Base-by-base conservation (phyloP, 140 eudicot species). In the Oenanthe javanica region DNA sequence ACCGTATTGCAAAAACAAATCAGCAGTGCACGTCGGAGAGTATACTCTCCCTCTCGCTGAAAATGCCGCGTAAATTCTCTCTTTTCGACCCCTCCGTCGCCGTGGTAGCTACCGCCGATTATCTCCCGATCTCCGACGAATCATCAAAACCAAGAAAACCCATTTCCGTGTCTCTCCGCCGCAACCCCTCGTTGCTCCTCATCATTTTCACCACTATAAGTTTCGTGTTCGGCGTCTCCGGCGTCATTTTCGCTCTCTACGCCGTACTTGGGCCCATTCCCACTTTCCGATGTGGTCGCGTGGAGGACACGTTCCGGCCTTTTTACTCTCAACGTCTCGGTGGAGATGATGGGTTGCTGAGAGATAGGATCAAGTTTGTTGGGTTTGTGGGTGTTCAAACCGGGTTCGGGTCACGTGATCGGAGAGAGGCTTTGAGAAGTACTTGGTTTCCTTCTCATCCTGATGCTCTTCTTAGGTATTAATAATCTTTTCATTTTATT, bases 341-440 rank as follows among this genome's bases (percentile, higher is more conserved):
- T 9, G 83, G 57, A 23, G 83, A 40, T 27, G 70, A 79, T n/a
- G 77, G n/a, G 14, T 27, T 70, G 18, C 36, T n/a, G 36, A 4
- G 16, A 12, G 83, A 84, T 72, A 80, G 85, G 69, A 85, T 82
- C 1, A 85, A 85, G 67, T 46, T 85, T 12, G 51, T 85, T 0
- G 88, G 88, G 51, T 85, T 85, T 25, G 88, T 85, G 9, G 88
- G 88, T 0, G 67, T 85, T 78, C 85, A 81, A 83, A 85, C 88
- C 42, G 85, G 85, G 73, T 85, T 85, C 79, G 49, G 75, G 27
- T 81, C 88, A 0, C 49, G 55, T 73, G 83, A 79, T 64, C 85
- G 88, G 42, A 76, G 88, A 14, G 16, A 23, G 4, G 81, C 83
- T 55, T 69, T 85, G 85, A 38, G 88, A 80, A 72, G 83, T 52